phyloP scores from a whole-genome alignment of 495 filamentous ascomycete species.

The Penicillium steckii region DNA sequence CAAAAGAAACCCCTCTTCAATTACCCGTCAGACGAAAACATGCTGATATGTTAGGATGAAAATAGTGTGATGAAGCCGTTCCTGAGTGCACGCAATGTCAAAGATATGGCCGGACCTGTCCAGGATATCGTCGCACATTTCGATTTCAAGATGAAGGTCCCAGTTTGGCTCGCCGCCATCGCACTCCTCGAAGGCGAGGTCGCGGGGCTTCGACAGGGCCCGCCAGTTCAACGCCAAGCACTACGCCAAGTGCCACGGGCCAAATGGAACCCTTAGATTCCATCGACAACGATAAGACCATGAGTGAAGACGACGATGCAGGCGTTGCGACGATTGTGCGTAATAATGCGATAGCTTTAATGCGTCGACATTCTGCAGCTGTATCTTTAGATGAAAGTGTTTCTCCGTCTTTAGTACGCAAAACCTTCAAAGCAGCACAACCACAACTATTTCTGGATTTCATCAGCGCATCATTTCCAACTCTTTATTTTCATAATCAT shows the following conservation, averaged over 20 bases:
- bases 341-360: constrained; percentile 25
- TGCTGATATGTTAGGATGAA: background rate
- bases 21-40: background rate
- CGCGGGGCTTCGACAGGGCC: constrained; percentile 6
- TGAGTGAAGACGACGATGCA: background rate
- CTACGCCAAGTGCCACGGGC: too few species aligned
- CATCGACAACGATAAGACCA: background rate
- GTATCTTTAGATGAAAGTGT: constrained; percentile 19
- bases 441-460: constrained; percentile 29
- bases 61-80: constrained; percentile 35
- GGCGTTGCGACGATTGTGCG: constrained; percentile 22
- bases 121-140: constrained; percentile 35
- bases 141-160: constrained; percentile 40
- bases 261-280: constrained; percentile 8
- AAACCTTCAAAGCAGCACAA: constrained; percentile 21
- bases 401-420: constrained; percentile 26
- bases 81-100: constrained; percentile 36
- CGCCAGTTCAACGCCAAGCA: background rate
- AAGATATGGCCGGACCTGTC: constrained; percentile 36
- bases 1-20: too few species aligned
- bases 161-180: constrained; percentile 27
- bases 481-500: constrained; percentile 31
- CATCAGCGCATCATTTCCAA: constrained; percentile 31
- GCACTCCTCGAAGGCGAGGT: constrained; percentile 7
- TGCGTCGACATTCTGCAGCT: constrained; percentile 20